Evolutionary conservation across 1,284 basidiomycete genomes (phyloP), one percentile per base, ranked within the genome.

Genomic region (Sanghuangporus sanghuang): DNA sequence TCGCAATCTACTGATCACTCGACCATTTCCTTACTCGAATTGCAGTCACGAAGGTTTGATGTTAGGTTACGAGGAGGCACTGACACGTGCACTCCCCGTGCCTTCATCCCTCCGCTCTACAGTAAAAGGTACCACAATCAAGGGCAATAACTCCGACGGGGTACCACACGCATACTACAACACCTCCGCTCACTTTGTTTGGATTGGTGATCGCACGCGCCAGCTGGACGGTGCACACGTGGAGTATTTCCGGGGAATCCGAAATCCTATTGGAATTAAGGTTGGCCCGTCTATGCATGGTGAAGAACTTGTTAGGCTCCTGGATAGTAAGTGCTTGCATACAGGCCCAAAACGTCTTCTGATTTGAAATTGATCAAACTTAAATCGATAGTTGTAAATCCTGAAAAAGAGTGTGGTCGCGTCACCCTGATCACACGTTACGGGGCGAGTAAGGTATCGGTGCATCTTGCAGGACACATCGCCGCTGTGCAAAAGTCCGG

Each of bases 151-250:
- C 32, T 21, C 23, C n/a, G 27, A 61, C 27, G 35, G 64, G 27
- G 64, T 69, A 42, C 68, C 70, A n/a, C 77, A 75, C 54, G 81
- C 79, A n/a, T 81, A 81, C 71, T 95, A 94, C 76, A 93, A 94
- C 71, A 90, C 92, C 7, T 93, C 93, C 6, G 92, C 93, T 5
- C 96, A 97, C 74, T 96, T 96, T 75, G 77, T 98, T 64, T 99
- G 96, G 96, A 92, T 99, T 61, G 96, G 96, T 0, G 96, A 99
- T 76, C 85, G 96, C 57, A 99, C 96, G n/a, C 80, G 96, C 52
- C 93, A 97, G 75, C 77, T 98, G 2, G 86, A 89, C 65, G 95
- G 95, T 16, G 96, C 96, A 1, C 96, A 99, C 72, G 87, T 98
- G 38, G 96, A 98, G 77, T 96, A 96, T 75, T 96, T 96, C 76